These are phyloP conservation scores for Venturia effusa DNA, from an alignment of 2,329 filamentous ascomycete genomes.

Conservation along the genomic window DNA sequence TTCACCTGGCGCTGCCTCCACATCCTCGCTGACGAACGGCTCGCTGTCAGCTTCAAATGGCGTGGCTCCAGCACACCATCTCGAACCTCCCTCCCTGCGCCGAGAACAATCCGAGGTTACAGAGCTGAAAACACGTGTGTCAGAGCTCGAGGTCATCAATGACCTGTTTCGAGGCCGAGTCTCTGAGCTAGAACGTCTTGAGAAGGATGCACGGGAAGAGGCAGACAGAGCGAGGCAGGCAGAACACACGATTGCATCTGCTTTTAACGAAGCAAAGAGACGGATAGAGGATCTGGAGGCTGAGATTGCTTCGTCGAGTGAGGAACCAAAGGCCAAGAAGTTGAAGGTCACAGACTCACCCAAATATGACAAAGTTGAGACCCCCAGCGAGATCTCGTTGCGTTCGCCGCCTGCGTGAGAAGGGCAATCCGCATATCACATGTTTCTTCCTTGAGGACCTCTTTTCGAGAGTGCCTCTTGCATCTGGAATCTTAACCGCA, in stretches of 20 bases:
- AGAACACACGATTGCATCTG: slow-evolving; percentile 43
- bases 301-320: slow-evolving; percentile 17
- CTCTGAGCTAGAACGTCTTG: slow-evolving; percentile 64
- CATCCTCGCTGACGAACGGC: slow-evolving; percentile 35
- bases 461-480: neutral
- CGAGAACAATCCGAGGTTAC: slow-evolving; percentile 75
- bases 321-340: slow-evolving; percentile 43
- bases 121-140: slow-evolving; percentile 86
- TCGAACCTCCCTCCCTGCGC: slow-evolving; percentile 64
- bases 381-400: neutral
- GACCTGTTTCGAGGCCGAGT: slow-evolving; percentile 58
- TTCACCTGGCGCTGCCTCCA: slow-evolving; percentile 43
- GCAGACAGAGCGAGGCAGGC: slow-evolving; percentile 48
- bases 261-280: slow-evolving; percentile 27
- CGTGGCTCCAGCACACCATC: slow-evolving; percentile 14
- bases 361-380: slow-evolving; percentile 23
- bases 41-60: slow-evolving; percentile 26
- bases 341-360: slow-evolving; percentile 46
- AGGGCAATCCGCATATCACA: neutral
- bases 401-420: neutral
- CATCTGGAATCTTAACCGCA: neutral
- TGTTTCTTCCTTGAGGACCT: too few species aligned
- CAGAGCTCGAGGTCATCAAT: slow-evolving; percentile 89
- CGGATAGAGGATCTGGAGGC: slow-evolving; percentile 18
- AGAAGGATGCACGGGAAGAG: slow-evolving; percentile 54